Evolutionary conservation across 352 stramenopile species (phyloP), one percentile per base, ranked within the genome.

Genomic region (Phytopythium sindhum): DNA sequence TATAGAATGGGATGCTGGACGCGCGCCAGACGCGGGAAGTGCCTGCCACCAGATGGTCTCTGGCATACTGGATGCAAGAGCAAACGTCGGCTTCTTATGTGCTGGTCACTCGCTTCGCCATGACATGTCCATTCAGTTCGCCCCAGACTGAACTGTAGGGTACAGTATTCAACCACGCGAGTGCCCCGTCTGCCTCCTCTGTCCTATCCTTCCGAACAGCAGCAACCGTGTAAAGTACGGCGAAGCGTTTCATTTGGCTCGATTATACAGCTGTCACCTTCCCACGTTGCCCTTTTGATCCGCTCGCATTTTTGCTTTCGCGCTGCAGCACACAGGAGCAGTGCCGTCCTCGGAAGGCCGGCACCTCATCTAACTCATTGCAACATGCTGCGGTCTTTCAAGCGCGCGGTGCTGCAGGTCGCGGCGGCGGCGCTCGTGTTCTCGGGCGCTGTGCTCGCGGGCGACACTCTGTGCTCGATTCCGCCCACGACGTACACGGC

Each of bases 381-480:
- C 55, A 60, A 39, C 15, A 60, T 60, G 55, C 39, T 60, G 55
- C 55, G 55, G 21, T 60, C 41, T 4, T 48, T 60, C 35, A 24
- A 19, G 35, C 24, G n/a, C 9, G 51, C 51, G 19, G 15, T 57
- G 51, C 7, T 29, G 51, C 51, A 53, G 47, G 21, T 59, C 53
- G 33, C 39, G 23, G 55, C 55, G n/a, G 35, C 19, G 21, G 35
- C 55, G 35, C 55, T 60, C 55, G 12, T 60, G 37, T 23, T 29
- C 55, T 35, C 57, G 28, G 39, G 45, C 6, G 50, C 35, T 1
- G 37, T 23, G 35, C 28, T 60, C 55, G 74, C 68, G 29, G 72
- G 62, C 41, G 74, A 89, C 35, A 69, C 66, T 35, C 73, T 90
- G 48, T 88, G 77, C 61, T 86, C 81, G 0, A 63, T 89, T 10